Evolutionary conservation across 2,329 filamentous ascomycete genomes (phyloP), one percentile per base, ranked within the genome.

Genomic region (Metarhizium rileyi): DNA sequence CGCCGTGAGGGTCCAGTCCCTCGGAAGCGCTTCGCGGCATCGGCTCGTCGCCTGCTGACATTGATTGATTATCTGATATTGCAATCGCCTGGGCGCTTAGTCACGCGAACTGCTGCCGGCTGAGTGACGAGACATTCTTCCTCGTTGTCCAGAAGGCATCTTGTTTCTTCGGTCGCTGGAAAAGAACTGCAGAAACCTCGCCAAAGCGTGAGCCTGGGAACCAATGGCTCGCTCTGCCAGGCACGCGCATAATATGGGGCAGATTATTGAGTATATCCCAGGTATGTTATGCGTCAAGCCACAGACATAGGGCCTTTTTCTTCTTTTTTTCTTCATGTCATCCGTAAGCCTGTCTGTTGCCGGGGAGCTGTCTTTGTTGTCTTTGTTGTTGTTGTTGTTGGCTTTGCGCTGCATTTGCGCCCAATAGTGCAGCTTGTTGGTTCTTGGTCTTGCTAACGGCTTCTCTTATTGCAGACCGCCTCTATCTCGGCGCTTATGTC

Each of bases 191-290:
- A 42, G 4, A 25, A 38, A 27, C 16, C 23, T 23, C 49, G 12
- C 38, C 30, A 45, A 26, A 43, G 52, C 49, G 50, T 55, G 58
- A 59, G 58, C 58, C 57, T 61, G 56, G n/a, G 57, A 54, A 61
- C 25, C 60, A 60, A 80, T 78, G 76, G 71, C 73, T 56, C 74
- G 75, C 67, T 72, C 75, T 56, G 70, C 66, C 57, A 63, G 65
- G 66, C 69, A 65, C 63, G 61, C 64, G 62, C 78, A 66, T 46
- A 86, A 82, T 69, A 80, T 87, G 72, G 90, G 88, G 55, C 88
- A 95, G 73, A 83, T 95, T 60, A 90, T 96, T 65, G 90, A 96
- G 74, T 96, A 95, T 70, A 95, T 96, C 61, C 87, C 90, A 74
- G 87, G 90, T 95, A 76, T 62, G 80, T 72, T 9, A 12, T 16